phyloP scores from a whole-genome alignment of 2,329 filamentous ascomycete species.

The Penicillium occitanis region DNA sequence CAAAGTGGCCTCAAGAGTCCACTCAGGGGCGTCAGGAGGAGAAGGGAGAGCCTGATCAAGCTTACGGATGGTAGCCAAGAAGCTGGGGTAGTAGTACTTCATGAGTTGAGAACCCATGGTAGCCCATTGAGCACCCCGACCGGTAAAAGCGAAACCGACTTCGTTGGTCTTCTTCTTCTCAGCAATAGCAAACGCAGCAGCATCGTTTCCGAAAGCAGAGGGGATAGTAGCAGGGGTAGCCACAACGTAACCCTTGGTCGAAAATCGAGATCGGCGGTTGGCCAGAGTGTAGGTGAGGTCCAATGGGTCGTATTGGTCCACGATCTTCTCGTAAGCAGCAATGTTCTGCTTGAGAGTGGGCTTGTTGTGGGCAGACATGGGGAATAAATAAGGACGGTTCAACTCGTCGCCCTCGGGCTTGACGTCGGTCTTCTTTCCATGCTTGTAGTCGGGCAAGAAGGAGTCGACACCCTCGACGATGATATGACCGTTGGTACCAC shows the following conservation, averaged over 20 bases:
- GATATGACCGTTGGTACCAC: slow-evolving; percentile 26
- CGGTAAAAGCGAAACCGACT: slow-evolving; percentile 31
- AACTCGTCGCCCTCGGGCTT: background rate
- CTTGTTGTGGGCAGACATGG: slow-evolving; percentile 17
- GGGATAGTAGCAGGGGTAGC: background rate
- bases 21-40: slow-evolving; percentile 4
- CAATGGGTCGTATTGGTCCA: background rate
- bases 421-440: background rate
- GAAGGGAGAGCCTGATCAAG: slow-evolving; percentile 20
- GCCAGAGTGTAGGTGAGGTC: slow-evolving; percentile 15
- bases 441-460: slow-evolving; percentile 10
- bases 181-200: slow-evolving; percentile 10
- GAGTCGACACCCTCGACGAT: slow-evolving; percentile 19
- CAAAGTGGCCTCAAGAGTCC: slow-evolving; percentile 4
- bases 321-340: background rate
- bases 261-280: slow-evolving; percentile 13
- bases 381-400: slow-evolving; percentile 5
- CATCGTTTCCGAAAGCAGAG: slow-evolving; percentile 8
- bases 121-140: slow-evolving; percentile 35
- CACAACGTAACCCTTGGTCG: background rate
- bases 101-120: slow-evolving; percentile 31
- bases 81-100: slow-evolving; percentile 12
- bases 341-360: slow-evolving; percentile 12
- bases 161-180: slow-evolving; percentile 4
- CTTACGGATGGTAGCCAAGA: slow-evolving; percentile 20